Percentiles rank a stretch among this genome's conserved stretches.
These are phyloP conservation scores for Phytophthora cryptogea DNA, from an alignment of 352 stramenopile genomes.

Conservation along the genomic window DNA sequence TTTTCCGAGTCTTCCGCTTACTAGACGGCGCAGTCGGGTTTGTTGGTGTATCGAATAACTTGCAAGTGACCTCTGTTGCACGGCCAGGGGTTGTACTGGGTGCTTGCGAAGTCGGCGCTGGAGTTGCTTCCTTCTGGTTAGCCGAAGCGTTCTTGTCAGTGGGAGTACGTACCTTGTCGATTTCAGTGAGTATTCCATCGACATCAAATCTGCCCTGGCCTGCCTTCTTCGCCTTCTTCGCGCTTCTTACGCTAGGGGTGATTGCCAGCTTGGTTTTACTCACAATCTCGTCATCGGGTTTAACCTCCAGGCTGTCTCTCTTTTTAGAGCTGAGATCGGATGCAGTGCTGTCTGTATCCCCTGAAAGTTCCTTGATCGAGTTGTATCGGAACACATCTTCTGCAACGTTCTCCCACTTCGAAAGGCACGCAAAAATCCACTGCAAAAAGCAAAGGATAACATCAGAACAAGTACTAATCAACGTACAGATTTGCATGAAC, in stretches of 20 bases:
- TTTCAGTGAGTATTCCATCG: constrained; percentile 57
- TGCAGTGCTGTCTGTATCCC: constrained; percentile 29
- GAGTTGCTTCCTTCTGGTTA: constrained; percentile 17
- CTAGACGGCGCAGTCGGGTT: constrained; percentile 22
- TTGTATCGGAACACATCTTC: constrained; percentile 60
- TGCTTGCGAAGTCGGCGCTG: constrained; percentile 11
- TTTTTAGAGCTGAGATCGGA: constrained; percentile 29
- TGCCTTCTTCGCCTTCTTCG: constrained; percentile 34
- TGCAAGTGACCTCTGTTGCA: constrained; percentile 45
- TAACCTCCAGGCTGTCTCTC: constrained; percentile 25
- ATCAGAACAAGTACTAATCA: constrained; percentile 1
- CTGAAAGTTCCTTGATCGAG: constrained; percentile 24
- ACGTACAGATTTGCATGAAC: constrained; percentile 2
- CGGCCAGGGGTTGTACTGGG: constrained; percentile 14
- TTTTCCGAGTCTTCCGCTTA: constrained; percentile 28
- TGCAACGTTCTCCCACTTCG: constrained; percentile 62
- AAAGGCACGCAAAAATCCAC: constrained; percentile 81
- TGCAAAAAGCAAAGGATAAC: constrained; percentile 27
- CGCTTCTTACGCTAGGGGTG: constrained; percentile 28
- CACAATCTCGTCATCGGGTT: constrained; percentile 24
- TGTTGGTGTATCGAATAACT: constrained; percentile 65
- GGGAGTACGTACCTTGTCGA: constrained; percentile 54
- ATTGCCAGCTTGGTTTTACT: constrained; percentile 32
- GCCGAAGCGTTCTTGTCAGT: constrained; percentile 33
- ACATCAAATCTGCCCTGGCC: constrained; percentile 55